A percentile compares a stretch with the other conserved stretches of the same genome.
These are phyloP conservation scores for Diaporthe australafricana DNA, from an alignment of 2,329 filamentous ascomycete species.

Conservation along the genomic window DNA sequence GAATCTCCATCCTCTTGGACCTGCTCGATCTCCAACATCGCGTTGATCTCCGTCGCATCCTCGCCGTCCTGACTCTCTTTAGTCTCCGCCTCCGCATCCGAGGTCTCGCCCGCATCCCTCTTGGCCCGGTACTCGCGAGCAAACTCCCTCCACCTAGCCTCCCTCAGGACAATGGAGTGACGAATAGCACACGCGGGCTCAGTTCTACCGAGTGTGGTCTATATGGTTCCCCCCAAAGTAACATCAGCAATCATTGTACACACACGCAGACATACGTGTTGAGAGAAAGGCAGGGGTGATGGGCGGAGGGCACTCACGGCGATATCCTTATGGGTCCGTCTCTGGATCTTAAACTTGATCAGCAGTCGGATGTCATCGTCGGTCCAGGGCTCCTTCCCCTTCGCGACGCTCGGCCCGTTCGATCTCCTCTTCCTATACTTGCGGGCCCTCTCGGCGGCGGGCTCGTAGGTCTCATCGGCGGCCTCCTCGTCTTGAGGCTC, in stretches of 20 bases:
- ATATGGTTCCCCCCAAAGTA: not conserved
- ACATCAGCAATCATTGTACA: not conserved
- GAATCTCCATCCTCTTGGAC: too few species aligned
- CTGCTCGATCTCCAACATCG: too few species aligned
- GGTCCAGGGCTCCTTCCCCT: conserved; percentile 12
- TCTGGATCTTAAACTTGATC: conserved; percentile 7
- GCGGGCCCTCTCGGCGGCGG: too few species aligned
- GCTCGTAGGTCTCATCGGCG: not conserved
- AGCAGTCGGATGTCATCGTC: conserved; percentile 27
- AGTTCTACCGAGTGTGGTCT: conserved; percentile 2
- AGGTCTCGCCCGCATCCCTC: not conserved
- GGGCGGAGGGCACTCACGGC: too few species aligned
- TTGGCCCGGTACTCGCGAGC: not conserved
- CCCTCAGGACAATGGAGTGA: not conserved
- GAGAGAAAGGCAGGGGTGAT: too few species aligned
- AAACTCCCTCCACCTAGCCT: not conserved
- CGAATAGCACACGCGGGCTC: conserved; percentile 20
- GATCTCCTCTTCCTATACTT: not conserved
- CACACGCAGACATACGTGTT: too few species aligned
- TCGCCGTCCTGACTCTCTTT: not conserved
- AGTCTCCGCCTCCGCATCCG: not conserved
- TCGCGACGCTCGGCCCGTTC: not conserved
- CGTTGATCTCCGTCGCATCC: not conserved
- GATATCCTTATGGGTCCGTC: conserved; percentile 10
- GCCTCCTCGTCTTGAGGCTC: not conserved